Evolutionary conservation across 495 filamentous ascomycete species (phyloP).

Genomic region (Lindgomyces ingoldianus): DNA sequence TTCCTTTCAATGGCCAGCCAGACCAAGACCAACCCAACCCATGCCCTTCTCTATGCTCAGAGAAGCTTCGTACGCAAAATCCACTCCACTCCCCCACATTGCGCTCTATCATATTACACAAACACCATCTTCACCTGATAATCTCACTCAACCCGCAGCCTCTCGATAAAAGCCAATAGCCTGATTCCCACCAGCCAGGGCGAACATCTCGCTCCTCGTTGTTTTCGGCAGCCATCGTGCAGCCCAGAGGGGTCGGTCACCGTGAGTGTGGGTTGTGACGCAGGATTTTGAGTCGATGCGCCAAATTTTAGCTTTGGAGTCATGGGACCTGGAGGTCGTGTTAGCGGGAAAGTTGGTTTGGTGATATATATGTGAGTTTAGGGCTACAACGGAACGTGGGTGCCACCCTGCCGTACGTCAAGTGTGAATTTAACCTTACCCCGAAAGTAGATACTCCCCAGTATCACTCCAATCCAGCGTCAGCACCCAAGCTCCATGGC

Average conservation of each 20-base stretch:
- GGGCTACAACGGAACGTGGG: background rate
- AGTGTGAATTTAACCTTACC: constrained; percentile 52
- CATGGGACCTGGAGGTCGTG: constrained; percentile 61
- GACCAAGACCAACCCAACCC: no score
- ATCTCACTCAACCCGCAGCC: constrained; percentile 50
- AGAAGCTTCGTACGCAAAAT: no score
- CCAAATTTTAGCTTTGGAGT: constrained; percentile 96
- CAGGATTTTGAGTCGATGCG: constrained; percentile 76
- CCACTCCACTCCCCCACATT: no score
- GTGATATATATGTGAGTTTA: background rate
- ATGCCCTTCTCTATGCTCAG: no score
- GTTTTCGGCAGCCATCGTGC: constrained; percentile 84
- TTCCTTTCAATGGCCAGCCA: no score
- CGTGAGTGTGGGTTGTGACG: constrained; percentile 91
- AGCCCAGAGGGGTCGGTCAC: constrained; percentile 80
- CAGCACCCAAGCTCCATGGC: constrained; percentile 83
- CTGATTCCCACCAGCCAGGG: constrained; percentile 75
- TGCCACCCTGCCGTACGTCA: no score
- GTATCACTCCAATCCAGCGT: constrained; percentile 89
- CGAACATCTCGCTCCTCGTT: constrained; percentile 77
- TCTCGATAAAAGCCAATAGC: constrained; percentile 90
- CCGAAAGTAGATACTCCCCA: constrained; percentile 89
- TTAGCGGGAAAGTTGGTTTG: background rate
- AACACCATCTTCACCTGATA: background rate
- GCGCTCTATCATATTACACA: background rate